Base-by-base conservation (phyloP, 495 filamentous ascomycete species). In the Pyronema domesticum region DNA sequence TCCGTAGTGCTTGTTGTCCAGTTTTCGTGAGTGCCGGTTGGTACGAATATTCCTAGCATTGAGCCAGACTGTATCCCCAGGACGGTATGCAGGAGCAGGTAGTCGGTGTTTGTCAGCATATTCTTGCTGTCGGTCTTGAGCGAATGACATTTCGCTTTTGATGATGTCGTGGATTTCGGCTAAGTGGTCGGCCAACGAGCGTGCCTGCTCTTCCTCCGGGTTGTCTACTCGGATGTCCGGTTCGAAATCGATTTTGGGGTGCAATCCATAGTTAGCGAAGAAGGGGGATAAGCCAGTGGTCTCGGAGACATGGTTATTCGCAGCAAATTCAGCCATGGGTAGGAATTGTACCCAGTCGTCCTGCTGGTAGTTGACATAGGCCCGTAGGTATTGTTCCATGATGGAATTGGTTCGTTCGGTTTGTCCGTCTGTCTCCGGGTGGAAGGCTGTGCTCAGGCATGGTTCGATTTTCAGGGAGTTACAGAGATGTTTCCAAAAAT, bases 271-370 rank as follows among this genome's bases (percentile, higher is more conserved):
- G 1, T 50, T 50, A 30, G 51, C 42, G n/a, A 55, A 59, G 57
- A 60, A 60, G 1, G 34, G 58, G 0, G 50, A 52, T 4, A 51
- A 0, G 7, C 33, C 34, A 0, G 52, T 59, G n/a, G 48, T 43
- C 2, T 49, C 57, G 0, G 39, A 55, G 3, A 30, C 44, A 1
- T 37, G 14, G 23, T 57, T 59, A 18, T 60, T 59, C 18, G 42
- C 48, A 0, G 58, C 44, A 8, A 60, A 60, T 17, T 60, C 55
- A 0, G 50, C 55, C 11, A 58, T 49, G 1, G 54, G 56, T 19
- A 69, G 51, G 18, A 40, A 63, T 13, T 64, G 17, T 0, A 19
- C 39, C 60, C 62, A 69, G 47, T 70, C 56, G 36, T 67, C 57
- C 46, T 69, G 62, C 10, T 54, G 49, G 33, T 67, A 63, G 19